Conservation (phyloP, 2,329 filamentous ascomycete genomes). For the Exserohilum turcica region DNA sequence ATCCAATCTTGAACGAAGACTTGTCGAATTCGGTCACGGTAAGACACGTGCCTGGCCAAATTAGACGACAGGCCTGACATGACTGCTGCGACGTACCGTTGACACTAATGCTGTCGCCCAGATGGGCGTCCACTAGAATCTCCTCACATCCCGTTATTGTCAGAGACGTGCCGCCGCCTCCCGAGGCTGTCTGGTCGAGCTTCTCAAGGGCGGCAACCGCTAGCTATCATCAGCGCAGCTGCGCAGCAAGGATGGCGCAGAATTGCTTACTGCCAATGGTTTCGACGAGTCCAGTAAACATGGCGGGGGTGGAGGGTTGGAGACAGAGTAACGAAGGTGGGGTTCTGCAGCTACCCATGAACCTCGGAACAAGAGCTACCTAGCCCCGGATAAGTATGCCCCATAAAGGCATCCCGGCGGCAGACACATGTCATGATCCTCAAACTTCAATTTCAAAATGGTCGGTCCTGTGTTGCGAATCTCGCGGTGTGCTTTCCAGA, state of each 20-base stretch:
- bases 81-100: slow-evolving; percentile 68
- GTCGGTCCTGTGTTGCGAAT: slow-evolving; percentile 16
- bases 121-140: slow-evolving; percentile 81
- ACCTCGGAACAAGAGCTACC: slow-evolving; percentile 27
- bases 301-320: slow-evolving; percentile 49
- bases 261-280: slow-evolving; percentile 76
- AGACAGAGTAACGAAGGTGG: slow-evolving; percentile 22
- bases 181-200: slow-evolving; percentile 72
- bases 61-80: slow-evolving; percentile 1
- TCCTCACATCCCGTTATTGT: slow-evolving; percentile 76
- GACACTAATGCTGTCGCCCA: slow-evolving; percentile 92
- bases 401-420: slow-evolving; percentile 11
- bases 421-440: neutral
- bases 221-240: slow-evolving; percentile 52
- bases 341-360: slow-evolving; percentile 23
- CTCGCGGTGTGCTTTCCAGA: slow-evolving; percentile 20
- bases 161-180: slow-evolving; percentile 82
- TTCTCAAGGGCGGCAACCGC: slow-evolving; percentile 81
- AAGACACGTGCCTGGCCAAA: slow-evolving; percentile 73
- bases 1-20: slow-evolving; percentile 81
- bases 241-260: slow-evolving; percentile 5
- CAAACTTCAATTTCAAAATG: slow-evolving; percentile 17
- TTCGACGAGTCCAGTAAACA: slow-evolving; percentile 80
- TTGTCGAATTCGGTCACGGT: slow-evolving; percentile 78
- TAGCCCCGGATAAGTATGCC: slow-evolving; percentile 21